Evolutionary conservation across 2,329 filamentous ascomycete species (phyloP).

Genomic region (Botryotinia globosa): DNA sequence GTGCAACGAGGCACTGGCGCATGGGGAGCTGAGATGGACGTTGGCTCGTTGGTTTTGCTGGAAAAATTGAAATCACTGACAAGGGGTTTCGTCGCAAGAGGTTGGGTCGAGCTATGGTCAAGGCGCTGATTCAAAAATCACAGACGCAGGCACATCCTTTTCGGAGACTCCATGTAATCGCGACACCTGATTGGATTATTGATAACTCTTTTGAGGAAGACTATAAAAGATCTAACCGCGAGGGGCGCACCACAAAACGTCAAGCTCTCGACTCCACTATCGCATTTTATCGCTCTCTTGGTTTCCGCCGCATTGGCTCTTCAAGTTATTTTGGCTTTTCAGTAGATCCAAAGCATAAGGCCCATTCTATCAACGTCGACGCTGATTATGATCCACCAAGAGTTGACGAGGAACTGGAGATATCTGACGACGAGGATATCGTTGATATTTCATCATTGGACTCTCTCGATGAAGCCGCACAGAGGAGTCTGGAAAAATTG

Average conservation of each 20-base stretch:
- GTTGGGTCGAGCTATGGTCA: background rate
- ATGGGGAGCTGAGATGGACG: background rate
- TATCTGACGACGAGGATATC: background rate
- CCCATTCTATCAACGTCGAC: slow-evolving; percentile 23
- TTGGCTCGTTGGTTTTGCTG: background rate
- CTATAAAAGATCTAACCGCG: background rate
- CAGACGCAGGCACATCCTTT: background rate
- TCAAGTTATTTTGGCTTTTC: slow-evolving; percentile 36
- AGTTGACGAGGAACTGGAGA: background rate
- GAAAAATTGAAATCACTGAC: background rate
- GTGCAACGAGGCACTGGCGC: background rate
- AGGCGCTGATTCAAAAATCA: background rate
- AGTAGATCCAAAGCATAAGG: slow-evolving; percentile 30
- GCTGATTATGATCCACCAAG: slow-evolving; percentile 31
- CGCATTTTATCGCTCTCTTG: slow-evolving; percentile 28
- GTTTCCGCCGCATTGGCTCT: slow-evolving; percentile 39
- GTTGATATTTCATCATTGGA: background rate
- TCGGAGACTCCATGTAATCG: background rate
- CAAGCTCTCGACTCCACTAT: background rate
- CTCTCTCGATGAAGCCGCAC: background rate
- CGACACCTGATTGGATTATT: background rate
- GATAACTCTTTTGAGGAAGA: background rate
- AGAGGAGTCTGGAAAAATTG: background rate
- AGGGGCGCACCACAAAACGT: background rate
- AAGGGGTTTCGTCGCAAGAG: background rate